phyloP scores from a whole-genome alignment of 2,329 filamentous ascomycete species.

The Aspergillus versicolor region DNA sequence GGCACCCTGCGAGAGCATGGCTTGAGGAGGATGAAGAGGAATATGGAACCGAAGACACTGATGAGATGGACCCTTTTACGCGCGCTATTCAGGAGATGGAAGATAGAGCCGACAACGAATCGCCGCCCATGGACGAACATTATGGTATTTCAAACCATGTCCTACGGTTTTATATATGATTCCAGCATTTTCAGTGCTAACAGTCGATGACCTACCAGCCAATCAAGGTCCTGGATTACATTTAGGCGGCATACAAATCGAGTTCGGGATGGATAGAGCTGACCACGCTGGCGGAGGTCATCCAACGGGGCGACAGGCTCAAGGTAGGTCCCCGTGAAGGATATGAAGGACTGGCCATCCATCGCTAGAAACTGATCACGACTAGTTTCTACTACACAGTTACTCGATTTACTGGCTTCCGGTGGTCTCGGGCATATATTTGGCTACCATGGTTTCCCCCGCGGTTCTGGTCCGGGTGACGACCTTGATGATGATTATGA shows the following conservation, averaged over 20 bases:
- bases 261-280: conserved; percentile 28
- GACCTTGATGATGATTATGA: conserved; percentile 24
- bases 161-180: background rate
- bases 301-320: conserved; percentile 15
- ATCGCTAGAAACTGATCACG: background rate
- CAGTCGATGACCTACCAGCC: background rate
- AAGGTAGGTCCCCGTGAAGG: conserved; percentile 20
- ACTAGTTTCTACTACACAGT: conserved; percentile 41
- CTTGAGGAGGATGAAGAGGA: conserved; percentile 40
- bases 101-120: conserved; percentile 27
- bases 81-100: conserved; percentile 12
- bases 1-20: conserved; percentile 40
- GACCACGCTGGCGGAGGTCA: conserved; percentile 17
- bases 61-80: conserved; percentile 31
- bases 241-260: conserved; percentile 28
- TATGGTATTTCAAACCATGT: conserved; percentile 16
- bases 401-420: conserved; percentile 56
- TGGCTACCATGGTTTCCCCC: conserved; percentile 31
- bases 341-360: background rate
- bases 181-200: background rate
- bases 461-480: conserved; percentile 13
- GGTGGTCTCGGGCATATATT: conserved; percentile 56
- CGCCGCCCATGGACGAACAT: conserved; percentile 5
- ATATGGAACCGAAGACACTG: conserved; percentile 54
- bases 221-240: conserved; percentile 18